phyloP scores from a whole-genome alignment of 768 basidiomycete genomes.

The Symmetrospora coprosmae region DNA sequence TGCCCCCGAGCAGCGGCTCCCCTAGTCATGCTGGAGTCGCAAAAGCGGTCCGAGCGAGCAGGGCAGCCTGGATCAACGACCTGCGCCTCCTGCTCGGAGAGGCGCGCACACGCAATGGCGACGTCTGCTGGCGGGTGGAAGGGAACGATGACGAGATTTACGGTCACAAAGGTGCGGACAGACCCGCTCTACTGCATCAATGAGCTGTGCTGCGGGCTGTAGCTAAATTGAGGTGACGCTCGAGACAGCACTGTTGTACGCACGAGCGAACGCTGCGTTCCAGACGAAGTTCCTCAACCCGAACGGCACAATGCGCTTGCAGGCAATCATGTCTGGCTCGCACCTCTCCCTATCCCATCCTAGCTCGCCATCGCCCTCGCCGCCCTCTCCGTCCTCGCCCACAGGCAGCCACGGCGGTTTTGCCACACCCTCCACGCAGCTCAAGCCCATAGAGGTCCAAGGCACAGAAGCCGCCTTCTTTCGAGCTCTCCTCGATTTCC shows the following conservation, averaged over 20 bases:
- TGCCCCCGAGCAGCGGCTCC: too few species aligned
- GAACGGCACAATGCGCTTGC: slow-evolving; percentile 44
- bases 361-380: slow-evolving; percentile 42
- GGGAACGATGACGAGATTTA: slow-evolving; percentile 48
- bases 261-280: slow-evolving; percentile 81
- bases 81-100: neutral
- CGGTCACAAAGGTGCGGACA: slow-evolving; percentile 80
- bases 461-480: slow-evolving; percentile 59
- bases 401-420: slow-evolving; percentile 39
- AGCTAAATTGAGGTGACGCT: neutral
- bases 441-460: slow-evolving; percentile 32
- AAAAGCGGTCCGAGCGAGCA: too few species aligned
- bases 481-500: slow-evolving; percentile 76
- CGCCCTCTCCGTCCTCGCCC: slow-evolving; percentile 41
- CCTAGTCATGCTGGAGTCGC: too few species aligned
- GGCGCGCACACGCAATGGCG: neutral
- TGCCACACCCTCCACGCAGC: slow-evolving; percentile 52
- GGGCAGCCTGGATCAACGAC: neutral
- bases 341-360: neutral
- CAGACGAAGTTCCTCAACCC: slow-evolving; percentile 69
- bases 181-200: neutral
- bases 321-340: slow-evolving; percentile 10
- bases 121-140: slow-evolving; percentile 9
- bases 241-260: slow-evolving; percentile 70
- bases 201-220: neutral